A percentile compares a stretch with the other conserved stretches of the same genome.
phyloP scores from a whole-genome alignment of 139 green algal species.

The Monoraphidium neglectum region DNA sequence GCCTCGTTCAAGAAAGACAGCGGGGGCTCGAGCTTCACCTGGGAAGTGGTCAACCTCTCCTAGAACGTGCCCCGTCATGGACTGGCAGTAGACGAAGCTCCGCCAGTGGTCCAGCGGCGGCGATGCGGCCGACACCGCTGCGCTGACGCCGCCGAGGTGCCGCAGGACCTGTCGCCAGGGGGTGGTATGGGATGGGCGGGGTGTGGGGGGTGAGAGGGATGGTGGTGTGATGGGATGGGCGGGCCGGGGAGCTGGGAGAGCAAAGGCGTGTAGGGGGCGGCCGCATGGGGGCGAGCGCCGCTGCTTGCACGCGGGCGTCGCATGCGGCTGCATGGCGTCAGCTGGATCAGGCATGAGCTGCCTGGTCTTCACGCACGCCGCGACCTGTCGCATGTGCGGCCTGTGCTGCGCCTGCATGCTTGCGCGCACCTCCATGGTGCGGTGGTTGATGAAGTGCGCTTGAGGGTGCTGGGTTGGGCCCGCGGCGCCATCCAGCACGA shows the following conservation, averaged over 20 bases:
- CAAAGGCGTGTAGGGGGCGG: too few species aligned
- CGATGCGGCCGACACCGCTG: conserved; percentile 40
- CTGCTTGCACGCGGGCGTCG: too few species aligned
- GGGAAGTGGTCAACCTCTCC: conserved; percentile 87
- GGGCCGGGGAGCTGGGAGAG: too few species aligned
- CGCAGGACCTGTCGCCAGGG: conserved; percentile 55
- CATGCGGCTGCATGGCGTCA: neutral
- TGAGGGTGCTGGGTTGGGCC: conserved; percentile 73
- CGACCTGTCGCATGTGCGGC: too few species aligned
- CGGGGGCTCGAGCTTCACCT: conserved; percentile 30
- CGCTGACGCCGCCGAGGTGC: conserved; percentile 45
- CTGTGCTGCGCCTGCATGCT: conserved; percentile 19
- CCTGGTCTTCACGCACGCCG: too few species aligned
- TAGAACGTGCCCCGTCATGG: conserved; percentile 53
- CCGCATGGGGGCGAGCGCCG: neutral
- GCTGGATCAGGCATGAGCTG: neutral
- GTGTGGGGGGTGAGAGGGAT: too few species aligned
- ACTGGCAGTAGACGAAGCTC: conserved; percentile 81
- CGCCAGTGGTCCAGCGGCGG: conserved; percentile 85
- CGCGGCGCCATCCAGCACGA: conserved; percentile 68
- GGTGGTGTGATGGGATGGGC: too few species aligned
- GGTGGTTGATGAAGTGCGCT: conserved; percentile 95
- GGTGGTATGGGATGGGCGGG: too few species aligned
- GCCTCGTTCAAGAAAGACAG: neutral
- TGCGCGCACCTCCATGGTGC: conserved; percentile 87